Evolutionary conservation across 1,284 basidiomycete species (phyloP).

Genomic region (Moesziomyces aphidis): DNA sequence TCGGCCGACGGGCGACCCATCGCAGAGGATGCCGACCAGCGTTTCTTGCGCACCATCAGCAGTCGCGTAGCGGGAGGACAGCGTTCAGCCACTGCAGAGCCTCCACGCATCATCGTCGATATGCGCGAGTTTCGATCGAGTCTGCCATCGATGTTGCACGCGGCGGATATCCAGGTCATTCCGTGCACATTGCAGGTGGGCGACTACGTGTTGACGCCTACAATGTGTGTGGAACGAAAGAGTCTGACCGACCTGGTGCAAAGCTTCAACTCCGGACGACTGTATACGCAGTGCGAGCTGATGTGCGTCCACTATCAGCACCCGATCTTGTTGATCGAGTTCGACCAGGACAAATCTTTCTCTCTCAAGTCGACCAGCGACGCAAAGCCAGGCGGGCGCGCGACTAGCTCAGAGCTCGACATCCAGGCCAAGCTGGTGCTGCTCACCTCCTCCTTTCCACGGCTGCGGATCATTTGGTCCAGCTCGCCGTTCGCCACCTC

Average conservation of each 20-base stretch:
- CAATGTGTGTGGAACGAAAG: constrained; percentile 96
- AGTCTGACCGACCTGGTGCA: constrained; percentile 89
- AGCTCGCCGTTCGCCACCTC: constrained; percentile 92
- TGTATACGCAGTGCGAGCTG: constrained; percentile 97
- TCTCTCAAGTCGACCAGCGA: constrained; percentile 71
- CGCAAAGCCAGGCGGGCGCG: constrained; percentile 6
- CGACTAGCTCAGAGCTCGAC: constrained; percentile 67
- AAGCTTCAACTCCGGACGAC: constrained; percentile 89
- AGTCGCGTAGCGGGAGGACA: constrained; percentile 88
- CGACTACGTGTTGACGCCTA: constrained; percentile 94
- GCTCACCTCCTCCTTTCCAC: constrained; percentile 87
- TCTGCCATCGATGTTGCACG: constrained; percentile 89
- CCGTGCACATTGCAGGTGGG: constrained; percentile 93
- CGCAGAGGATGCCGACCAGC: constrained; percentile 66
- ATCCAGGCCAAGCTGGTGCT: constrained; percentile 92
- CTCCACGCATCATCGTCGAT: constrained; percentile 89
- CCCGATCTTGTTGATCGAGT: constrained; percentile 95
- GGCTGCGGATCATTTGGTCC: constrained; percentile 94
- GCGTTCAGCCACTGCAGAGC: constrained; percentile 75
- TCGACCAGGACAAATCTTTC: constrained; percentile 96
- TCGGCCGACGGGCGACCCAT: constrained; percentile 77
- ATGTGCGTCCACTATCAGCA: constrained; percentile 97
- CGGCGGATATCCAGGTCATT: constrained; percentile 81
- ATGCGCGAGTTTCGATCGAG: constrained; percentile 96
- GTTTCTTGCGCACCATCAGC: constrained; percentile 85